phyloP scores from a whole-genome alignment of 2,329 filamentous ascomycete species.

The Fusarium tricinctum region DNA sequence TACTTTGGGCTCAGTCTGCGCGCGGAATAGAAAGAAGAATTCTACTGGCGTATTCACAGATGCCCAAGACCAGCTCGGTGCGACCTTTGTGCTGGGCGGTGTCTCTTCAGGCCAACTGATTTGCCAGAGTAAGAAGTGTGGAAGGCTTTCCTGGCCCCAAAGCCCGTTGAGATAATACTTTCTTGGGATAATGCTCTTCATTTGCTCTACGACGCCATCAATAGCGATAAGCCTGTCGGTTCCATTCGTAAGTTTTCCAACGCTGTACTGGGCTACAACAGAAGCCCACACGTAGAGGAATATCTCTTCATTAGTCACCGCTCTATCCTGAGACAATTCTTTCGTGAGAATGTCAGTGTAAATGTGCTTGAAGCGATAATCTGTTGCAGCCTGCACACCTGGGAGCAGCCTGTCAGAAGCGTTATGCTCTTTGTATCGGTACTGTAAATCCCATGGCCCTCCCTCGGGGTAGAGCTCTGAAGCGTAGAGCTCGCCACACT shows the following conservation, averaged over 20 bases:
- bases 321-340: accelerated
- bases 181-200: background rate
- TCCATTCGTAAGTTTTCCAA: background rate
- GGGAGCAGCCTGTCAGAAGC: background rate
- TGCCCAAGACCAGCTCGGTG: conserved; percentile 19
- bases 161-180: conserved; percentile 5
- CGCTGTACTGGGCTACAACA: conserved; percentile 13
- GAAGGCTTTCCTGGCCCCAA: background rate
- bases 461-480: conserved; percentile 5
- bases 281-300: conserved; percentile 20
- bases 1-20: background rate
- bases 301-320: background rate
- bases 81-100: background rate
- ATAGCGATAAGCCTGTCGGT: conserved; percentile 7
- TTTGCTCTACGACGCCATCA: conserved; percentile 9
- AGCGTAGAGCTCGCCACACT: conserved; percentile 7
- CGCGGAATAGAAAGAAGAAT: conserved; percentile 6
- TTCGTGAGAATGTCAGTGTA: conserved; percentile 6
- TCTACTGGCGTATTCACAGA: conserved; percentile 1
- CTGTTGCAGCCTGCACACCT: background rate
- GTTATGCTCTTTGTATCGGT: background rate
- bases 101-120: background rate
- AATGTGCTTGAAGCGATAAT: conserved; percentile 14
- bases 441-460: conserved; percentile 7
- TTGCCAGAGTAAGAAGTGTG: conserved; percentile 2